Evolutionary conservation across 345 rosid species (phyloP).

Genomic region (Rhodomyrtus tomentosa): DNA sequence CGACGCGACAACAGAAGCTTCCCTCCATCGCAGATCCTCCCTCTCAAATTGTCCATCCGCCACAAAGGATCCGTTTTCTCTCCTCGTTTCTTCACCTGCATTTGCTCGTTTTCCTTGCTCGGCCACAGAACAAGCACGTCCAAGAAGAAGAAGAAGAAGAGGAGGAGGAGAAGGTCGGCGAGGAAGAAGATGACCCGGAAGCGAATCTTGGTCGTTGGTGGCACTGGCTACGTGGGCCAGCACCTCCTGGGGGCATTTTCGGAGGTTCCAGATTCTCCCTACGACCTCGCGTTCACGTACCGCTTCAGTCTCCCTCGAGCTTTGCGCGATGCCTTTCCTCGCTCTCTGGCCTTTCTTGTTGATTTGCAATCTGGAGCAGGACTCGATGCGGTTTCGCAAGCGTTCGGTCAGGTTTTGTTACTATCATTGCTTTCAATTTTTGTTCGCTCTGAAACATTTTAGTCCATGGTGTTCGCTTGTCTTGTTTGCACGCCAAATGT

Average conservation of each 20-base stretch:
- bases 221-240: conserved; percentile 88
- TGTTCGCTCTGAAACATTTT: neutral
- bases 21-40: neutral
- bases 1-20: neutral
- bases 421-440: neutral
- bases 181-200: conserved; percentile 22
- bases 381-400: conserved; percentile 29
- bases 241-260: conserved; percentile 54
- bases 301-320: conserved; percentile 39
- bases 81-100: neutral
- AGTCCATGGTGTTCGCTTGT: neutral
- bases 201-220: conserved; percentile 70
- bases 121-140: neutral
- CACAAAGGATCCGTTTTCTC: neutral
- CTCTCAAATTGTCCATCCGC: neutral
- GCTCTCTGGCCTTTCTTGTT: conserved; percentile 36
- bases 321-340: conserved; percentile 46
- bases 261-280: conserved; percentile 15
- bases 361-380: conserved; percentile 61
- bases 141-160: neutral
- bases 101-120: neutral
- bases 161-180: neutral
- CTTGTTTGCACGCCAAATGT: neutral
- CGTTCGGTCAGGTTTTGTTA: conserved; percentile 49
- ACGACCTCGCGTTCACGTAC: conserved; percentile 53